Base-by-base conservation (phyloP, 2,329 filamentous ascomycete genomes). In the Lasiodiplodia sp. region DNA sequence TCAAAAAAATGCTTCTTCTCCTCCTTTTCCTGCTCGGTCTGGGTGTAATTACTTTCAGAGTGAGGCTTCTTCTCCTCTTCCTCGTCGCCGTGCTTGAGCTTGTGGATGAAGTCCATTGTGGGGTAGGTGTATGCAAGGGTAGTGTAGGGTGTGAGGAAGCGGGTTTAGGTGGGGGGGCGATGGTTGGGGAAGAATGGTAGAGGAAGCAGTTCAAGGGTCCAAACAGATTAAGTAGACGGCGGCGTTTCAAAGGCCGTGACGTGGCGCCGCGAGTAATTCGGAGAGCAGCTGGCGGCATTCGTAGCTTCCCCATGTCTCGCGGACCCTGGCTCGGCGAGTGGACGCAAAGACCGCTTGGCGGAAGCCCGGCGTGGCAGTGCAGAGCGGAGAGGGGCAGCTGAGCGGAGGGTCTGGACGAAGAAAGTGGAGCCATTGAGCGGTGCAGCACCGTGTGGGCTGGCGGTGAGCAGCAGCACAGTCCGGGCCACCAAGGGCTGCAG, bases 61-160 rank as follows among this genome's bases (percentile, higher is more conserved):
- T 68, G 65, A 44, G 49, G 58, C 28, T 57, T 62, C 58, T 68
- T 38, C 63, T 63, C 60, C 47, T 64, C 60, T 8, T 67, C 60
- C 47, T 64, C 60, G 7, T 67, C 65, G 10, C 28, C 53, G 31
- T 67, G 65, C 65, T 57, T 57, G 55, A 67, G 21, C 65, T 58
- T 67, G 53, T 67, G 53, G 12, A 67, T 47, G 52, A 68, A 68
- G 25, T 68, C 67, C 67, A 68, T 68, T 38, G 62, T 49, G 47
- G 18, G 31, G 25, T 7, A 38, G 8, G 4, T 14, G 21, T 11
- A 23, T 52, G 28, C 4, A 60, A 23, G 47, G 31, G 14, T 18
- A 28, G 34, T 31, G 23, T 1, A 52, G 34, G 28, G 11, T 37
- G 25, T 16, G 44, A 37, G 6, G 25, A 28, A 51, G 34, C 12